Percentiles rank a stretch among this genome's conserved stretches.
Evolutionary conservation across 2,329 filamentous ascomycete species (phyloP).

Genomic region (Fusarium duplospermum): DNA sequence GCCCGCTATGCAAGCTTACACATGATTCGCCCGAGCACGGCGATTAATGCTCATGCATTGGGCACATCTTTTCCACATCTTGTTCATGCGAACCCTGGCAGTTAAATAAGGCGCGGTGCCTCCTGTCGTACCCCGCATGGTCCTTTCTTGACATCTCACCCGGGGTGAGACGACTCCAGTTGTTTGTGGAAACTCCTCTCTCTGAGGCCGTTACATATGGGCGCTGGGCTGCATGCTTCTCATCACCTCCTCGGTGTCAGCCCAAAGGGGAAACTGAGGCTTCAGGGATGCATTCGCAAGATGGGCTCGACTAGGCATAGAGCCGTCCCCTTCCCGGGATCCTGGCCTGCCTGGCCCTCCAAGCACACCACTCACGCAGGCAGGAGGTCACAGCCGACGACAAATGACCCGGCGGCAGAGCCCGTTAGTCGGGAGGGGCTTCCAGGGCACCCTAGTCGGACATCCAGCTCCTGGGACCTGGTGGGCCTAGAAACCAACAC

Average conservation of each 20-base stretch:
- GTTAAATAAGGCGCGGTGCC: conserved; percentile 21
- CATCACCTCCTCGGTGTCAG: conserved; percentile 23
- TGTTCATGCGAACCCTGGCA: conserved; percentile 41
- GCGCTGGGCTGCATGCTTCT: conserved; percentile 29
- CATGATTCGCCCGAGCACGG: conserved; percentile 20
- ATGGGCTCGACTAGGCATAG: conserved; percentile 49
- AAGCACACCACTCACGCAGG: conserved; percentile 27
- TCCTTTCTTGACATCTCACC: conserved; percentile 40
- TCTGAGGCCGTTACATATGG: conserved; percentile 37
- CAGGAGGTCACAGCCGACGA: conserved; percentile 30
- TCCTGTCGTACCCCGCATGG: conserved; percentile 36
- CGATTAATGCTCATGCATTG: conserved; percentile 27
- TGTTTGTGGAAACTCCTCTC: conserved; percentile 31
- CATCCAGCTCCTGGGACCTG: conserved; percentile 31
- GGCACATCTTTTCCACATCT: conserved; percentile 28
- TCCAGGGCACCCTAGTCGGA: conserved; percentile 38
- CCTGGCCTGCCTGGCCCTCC: conserved; percentile 31
- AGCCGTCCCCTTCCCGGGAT: conserved; percentile 29
- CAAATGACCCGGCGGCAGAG: conserved; percentile 38
- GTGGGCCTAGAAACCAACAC: conserved; percentile 36
- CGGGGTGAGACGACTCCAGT: conserved; percentile 38
- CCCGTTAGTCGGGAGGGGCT: conserved; percentile 42
- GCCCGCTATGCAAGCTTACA: conserved; percentile 31
- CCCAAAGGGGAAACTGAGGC: conserved; percentile 28
- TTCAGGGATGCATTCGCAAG: conserved; percentile 48